Conservation (phyloP, 768 basidiomycete species). For the Candolleomyces efflorescens region DNA sequence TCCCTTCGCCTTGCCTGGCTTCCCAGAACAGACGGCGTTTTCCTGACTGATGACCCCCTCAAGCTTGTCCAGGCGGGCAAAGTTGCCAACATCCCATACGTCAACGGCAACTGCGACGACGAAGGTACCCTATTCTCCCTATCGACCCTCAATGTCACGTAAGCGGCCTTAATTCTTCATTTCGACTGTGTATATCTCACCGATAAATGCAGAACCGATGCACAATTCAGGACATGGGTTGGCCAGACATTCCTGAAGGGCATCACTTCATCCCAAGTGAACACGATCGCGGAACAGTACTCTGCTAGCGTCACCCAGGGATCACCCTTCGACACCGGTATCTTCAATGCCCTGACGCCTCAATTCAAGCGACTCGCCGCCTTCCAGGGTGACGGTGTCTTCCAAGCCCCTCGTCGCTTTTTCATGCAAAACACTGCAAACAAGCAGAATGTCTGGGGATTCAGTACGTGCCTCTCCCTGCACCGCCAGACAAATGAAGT, state of each 20-base stretch:
- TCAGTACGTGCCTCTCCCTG: conserved; percentile 23
- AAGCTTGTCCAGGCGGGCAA: conserved; percentile 37
- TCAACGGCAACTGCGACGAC: conserved; percentile 56
- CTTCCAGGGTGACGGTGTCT: conserved; percentile 45
- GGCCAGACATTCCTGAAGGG: conserved; percentile 28
- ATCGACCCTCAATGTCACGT: conserved; percentile 47
- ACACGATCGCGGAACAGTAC: conserved; percentile 29
- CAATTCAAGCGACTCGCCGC: conserved; percentile 48
- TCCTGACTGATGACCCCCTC: conserved; percentile 43
- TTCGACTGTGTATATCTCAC: too few species aligned
- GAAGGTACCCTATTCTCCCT: conserved; percentile 56
- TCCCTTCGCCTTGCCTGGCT: conserved; percentile 43
- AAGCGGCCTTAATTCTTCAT: conserved; percentile 8
- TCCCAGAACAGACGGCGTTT: conserved; percentile 45
- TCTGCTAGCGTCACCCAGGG: conserved; percentile 38
- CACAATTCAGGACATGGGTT: conserved; percentile 18
- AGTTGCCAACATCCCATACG: conserved; percentile 45
- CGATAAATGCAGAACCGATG: conserved; percentile 17
- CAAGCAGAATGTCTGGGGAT: conserved; percentile 38
- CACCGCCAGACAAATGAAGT: too few species aligned
- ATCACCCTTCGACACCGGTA: conserved; percentile 49
- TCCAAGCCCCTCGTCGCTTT: conserved; percentile 47
- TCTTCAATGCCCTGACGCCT: conserved; percentile 38
- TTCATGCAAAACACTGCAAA: conserved; percentile 34
- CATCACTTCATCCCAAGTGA: conserved; percentile 22